Percentiles rank a stretch among this genome's conserved stretches.
Conservation (phyloP, 345 rosid species). For the Acer saccharum region DNA sequence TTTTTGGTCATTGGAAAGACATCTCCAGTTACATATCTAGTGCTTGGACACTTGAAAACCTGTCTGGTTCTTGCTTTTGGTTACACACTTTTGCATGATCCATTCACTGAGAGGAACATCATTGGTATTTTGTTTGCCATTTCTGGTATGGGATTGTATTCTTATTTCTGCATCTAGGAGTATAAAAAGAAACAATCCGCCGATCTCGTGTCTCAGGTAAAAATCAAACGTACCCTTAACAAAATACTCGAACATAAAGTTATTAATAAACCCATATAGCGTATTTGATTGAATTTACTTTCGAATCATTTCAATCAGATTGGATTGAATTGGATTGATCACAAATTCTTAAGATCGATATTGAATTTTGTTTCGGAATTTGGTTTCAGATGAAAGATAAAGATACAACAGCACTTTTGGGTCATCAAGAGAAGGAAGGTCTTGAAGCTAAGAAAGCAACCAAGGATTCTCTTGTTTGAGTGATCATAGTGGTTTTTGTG, state of each 20-base stretch:
- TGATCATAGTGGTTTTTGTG: conserved; percentile 3
- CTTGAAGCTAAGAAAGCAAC: conserved; percentile 69
- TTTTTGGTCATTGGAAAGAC: conserved; percentile 99
- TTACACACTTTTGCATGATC: conserved; percentile 86
- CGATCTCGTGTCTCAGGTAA: conserved; percentile 64
- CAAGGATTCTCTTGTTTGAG: conserved; percentile 70
- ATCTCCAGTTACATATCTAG: conserved; percentile 97
- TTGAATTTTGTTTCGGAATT: no score
- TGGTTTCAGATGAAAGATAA: conserved; percentile 71
- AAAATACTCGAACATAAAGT: no score
- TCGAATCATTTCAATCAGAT: no score
- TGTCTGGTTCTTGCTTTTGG: conserved; percentile 92
- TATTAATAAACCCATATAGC: no score
- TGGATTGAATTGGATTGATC: background rate
- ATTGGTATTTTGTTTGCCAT: conserved; percentile 84
- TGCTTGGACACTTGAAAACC: conserved; percentile 94
- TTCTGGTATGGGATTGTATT: conserved; percentile 88
- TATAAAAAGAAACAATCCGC: conserved; percentile 70
- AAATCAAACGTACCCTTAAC: no score
- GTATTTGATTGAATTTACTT: no score
- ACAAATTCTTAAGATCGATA: no score
- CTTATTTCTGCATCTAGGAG: conserved; percentile 84
- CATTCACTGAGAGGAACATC: conserved; percentile 83
- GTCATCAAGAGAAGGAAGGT: conserved; percentile 61
- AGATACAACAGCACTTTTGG: conserved; percentile 67